Evolutionary conservation across 179 eudicot species (phyloP).

Genomic region (Patellifolia procumbens): DNA sequence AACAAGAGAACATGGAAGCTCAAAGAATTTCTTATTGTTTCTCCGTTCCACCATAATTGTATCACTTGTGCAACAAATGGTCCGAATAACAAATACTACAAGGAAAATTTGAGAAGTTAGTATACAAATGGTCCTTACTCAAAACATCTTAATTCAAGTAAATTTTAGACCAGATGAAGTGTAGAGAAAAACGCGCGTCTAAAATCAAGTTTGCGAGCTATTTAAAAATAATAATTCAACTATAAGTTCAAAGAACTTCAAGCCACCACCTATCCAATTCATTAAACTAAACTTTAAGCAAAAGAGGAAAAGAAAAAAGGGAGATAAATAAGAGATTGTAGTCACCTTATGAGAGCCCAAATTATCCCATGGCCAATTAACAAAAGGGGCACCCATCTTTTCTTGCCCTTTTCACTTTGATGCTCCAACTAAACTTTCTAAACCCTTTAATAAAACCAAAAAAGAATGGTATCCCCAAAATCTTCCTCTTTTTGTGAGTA

Average conservation of each 20-base stretch:
- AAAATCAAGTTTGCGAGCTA: too few species aligned
- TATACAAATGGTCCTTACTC: not conserved
- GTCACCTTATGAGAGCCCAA: slow-evolving; percentile 65
- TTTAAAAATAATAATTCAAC: too few species aligned
- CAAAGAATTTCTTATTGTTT: slow-evolving; percentile 37
- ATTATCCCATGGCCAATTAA: slow-evolving; percentile 87
- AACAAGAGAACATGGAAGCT: slow-evolving; percentile 60
- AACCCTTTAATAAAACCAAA: not conserved
- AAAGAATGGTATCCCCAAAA: not conserved
- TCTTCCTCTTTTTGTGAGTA: slow-evolving; percentile 16
- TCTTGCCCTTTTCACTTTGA: not conserved
- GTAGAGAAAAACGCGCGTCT: too few species aligned
- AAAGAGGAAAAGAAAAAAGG: not conserved
- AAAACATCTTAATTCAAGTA: not conserved
- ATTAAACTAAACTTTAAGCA: not conserved
- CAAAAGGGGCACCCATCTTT: slow-evolving; percentile 42
- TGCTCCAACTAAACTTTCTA: slow-evolving; percentile 10
- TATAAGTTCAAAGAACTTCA: too few species aligned
- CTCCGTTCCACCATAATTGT: slow-evolving; percentile 50
- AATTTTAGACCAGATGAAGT: too few species aligned
- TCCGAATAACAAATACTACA: slow-evolving; percentile 64
- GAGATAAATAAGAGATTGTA: not conserved
- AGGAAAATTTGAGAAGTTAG: not conserved
- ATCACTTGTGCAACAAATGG: slow-evolving; percentile 60
- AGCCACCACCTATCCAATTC: too few species aligned